Percentiles rank a stretch among this genome's conserved stretches.
Evolutionary conservation across 2,329 filamentous ascomycete genomes (phyloP).

Genomic region (Daldinia sp.): DNA sequence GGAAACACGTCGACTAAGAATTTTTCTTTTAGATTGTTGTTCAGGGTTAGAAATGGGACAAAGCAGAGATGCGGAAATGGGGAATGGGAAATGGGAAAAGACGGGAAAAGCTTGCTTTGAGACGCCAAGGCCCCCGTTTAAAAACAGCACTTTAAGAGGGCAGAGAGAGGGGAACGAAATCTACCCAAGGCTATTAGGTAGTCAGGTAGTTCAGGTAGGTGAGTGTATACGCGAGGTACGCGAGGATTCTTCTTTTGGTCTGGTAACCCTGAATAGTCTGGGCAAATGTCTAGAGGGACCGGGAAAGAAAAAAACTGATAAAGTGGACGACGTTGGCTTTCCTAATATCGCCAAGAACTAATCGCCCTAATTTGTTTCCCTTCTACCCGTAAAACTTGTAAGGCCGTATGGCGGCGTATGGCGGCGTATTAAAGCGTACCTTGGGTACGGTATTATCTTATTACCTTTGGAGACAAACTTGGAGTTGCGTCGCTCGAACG

Average conservation of each 20-base stretch:
- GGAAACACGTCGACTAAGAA: neutral
- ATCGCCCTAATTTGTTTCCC: constrained; percentile 10
- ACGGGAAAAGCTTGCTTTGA: constrained; percentile 42
- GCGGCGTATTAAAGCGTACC: neutral
- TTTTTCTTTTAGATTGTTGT: constrained; percentile 6
- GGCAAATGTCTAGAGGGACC: neutral
- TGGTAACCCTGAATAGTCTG: too few species aligned
- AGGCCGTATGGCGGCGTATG: neutral
- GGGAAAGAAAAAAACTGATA: too few species aligned
- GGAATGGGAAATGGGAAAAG: constrained; percentile 12
- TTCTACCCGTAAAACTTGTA: neutral
- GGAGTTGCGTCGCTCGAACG: too few species aligned
- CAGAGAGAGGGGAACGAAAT: constrained; percentile 6
- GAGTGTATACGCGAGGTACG: neutral
- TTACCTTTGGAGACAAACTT: too few species aligned
- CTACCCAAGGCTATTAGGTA: constrained; percentile 11
- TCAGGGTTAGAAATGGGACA: constrained; percentile 16
- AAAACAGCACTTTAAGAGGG: constrained; percentile 11
- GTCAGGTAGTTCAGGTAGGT: neutral
- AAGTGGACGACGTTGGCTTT: neutral
- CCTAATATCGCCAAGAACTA: too few species aligned
- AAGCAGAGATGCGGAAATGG: constrained; percentile 10
- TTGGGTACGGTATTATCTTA: neutral
- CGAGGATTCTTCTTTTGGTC: neutral
- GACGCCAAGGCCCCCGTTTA: constrained; percentile 41